These are phyloP conservation scores for Monosporozyma servazzii DNA, from an alignment of 805 yeast species.

Conservation along the genomic window DNA sequence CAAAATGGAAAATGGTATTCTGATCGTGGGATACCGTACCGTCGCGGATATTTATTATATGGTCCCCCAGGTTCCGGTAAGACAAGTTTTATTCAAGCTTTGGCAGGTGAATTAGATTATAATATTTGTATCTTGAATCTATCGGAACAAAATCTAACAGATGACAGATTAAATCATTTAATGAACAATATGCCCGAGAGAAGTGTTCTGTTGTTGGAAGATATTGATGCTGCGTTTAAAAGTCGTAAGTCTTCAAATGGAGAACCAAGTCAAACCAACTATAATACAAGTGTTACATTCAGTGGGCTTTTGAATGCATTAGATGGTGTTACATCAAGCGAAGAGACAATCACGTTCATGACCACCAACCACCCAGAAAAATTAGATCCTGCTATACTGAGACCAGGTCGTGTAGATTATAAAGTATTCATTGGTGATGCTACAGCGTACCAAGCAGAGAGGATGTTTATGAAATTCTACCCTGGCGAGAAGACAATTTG, in stretches of 20 bases:
- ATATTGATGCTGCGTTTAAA: slow-evolving; percentile 92
- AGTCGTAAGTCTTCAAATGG: slow-evolving; percentile 64
- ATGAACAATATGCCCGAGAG: slow-evolving; percentile 95
- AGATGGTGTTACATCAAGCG: slow-evolving; percentile 97
- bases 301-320: slow-evolving; percentile 88
- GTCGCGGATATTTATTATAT: slow-evolving; percentile 86
- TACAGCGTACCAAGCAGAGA: slow-evolving; percentile 63
- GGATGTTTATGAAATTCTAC: slow-evolving; percentile 86
- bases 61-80: slow-evolving; percentile 99
- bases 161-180: slow-evolving; percentile 85
- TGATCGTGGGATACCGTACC: slow-evolving; percentile 92
- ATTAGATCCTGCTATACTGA: slow-evolving; percentile 81
- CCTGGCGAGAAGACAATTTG: slow-evolving; percentile 51
- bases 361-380: slow-evolving; percentile 96
- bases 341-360: slow-evolving; percentile 94
- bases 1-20: slow-evolving; percentile 82
- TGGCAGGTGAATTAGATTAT: slow-evolving; percentile 93
- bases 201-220: slow-evolving; percentile 77
- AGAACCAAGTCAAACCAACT: slow-evolving; percentile 57
- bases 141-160: slow-evolving; percentile 85
- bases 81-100: slow-evolving; percentile 89
- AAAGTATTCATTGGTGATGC: slow-evolving; percentile 82
- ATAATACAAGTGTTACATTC: slow-evolving; percentile 82
- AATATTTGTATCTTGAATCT: slow-evolving; percentile 88
- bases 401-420: slow-evolving; percentile 92